A percentile compares a stretch with the other conserved stretches of the same genome.
These are phyloP conservation scores for Casuarina glauca DNA, from an alignment of 306 rosid species.

Conservation along the genomic window DNA sequence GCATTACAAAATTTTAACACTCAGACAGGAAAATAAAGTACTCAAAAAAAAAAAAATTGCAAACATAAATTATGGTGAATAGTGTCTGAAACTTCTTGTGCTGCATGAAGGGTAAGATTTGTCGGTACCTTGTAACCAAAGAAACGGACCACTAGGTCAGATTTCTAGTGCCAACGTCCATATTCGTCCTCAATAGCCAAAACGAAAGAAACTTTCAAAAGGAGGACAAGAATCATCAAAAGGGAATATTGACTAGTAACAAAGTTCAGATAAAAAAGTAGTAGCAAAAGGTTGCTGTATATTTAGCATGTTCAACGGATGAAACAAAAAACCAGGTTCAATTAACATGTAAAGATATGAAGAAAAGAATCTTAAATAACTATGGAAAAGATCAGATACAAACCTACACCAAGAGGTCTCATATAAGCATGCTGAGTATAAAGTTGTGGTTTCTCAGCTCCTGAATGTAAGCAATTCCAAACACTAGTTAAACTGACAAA, in stretches of 20 bases:
- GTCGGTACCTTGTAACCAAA: constrained; percentile 92
- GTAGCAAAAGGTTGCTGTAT: constrained; percentile 8
- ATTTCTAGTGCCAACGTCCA: constrained; percentile 86
- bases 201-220: constrained; percentile 79
- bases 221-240: constrained; percentile 20
- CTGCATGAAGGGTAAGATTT: constrained; percentile 13
- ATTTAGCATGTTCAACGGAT: neutral
- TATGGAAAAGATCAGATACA: constrained; percentile 29
- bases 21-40: neutral
- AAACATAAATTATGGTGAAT: neutral
- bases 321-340: neutral
- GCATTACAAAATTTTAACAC: too few relatives aligned
- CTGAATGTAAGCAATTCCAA: constrained; percentile 43
- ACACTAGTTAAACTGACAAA: constrained; percentile 11
- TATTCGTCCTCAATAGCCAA: constrained; percentile 89
- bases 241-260: constrained; percentile 28
- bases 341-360: constrained; percentile 1
- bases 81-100: neutral
- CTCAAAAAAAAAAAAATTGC: neutral
- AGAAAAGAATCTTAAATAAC: neutral
- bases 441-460: constrained; percentile 98
- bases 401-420: constrained; percentile 99
- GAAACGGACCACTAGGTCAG: constrained; percentile 98
- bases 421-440: constrained; percentile 99
- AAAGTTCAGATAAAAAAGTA: too few relatives aligned